Base-by-base conservation (phyloP, 768 basidiomycete genomes). In the Hebeloma cylindrosporum region DNA sequence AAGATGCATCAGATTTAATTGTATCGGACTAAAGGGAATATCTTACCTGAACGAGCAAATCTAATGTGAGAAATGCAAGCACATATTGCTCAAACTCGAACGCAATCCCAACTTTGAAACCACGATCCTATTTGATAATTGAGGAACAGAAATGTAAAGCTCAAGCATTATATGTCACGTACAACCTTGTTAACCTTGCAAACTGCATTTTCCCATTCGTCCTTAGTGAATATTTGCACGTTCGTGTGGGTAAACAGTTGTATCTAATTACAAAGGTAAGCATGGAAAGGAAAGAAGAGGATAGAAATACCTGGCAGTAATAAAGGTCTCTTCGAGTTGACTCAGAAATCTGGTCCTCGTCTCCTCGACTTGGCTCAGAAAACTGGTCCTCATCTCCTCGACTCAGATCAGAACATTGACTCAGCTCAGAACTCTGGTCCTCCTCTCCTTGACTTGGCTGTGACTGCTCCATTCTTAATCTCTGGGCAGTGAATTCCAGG, bases 31-130 rank as follows among this genome's bases (percentile, higher is more conserved):
- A 27, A 40, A 13, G 23, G 5, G 26, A 25, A 20, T 21, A 10
- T 29, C 26, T 22, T 35, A 49, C 47, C 41, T 43, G 26, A 10
- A 49, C 32, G 5, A 49, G 28, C 6, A 43, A 29, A 22, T 49
- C 47, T 3, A 36, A 22, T 16, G 40, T 43, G 18, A 49, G 27
- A 17, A 43, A 49, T 8, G 42, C 42, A 31, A 49, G 42, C 11
- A 49, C 47, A 23, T 49, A 29, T 5, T 26, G 25, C 20, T 18
- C 9, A 16, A 49, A 49, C n/a, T 33, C n/a, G 21, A 49, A 31
- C 7, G 47, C 42, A 4, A 49, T 20, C 20, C 40, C 41, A 16
- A 49, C 35, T 27, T 49, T 49, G 21, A 49, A 49, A 11, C 47
- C 47, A 13, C 42, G 41, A 7, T 13, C 14, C 47, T 49, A 26